phyloP scores from a whole-genome alignment of 2,329 filamentous ascomycete genomes.

The Fusarium sacchari region DNA sequence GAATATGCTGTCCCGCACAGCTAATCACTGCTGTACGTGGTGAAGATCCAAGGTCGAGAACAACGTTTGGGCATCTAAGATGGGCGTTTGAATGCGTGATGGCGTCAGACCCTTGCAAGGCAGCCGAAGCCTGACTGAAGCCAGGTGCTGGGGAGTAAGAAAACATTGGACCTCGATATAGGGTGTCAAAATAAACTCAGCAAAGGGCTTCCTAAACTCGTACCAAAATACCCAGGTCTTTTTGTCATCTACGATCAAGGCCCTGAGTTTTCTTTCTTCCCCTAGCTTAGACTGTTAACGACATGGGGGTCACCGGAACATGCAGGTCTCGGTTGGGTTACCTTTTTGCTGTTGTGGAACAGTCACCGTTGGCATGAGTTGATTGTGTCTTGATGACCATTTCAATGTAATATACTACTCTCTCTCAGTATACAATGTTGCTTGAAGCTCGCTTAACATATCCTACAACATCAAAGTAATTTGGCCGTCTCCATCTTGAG shows the following conservation, averaged over 20 bases:
- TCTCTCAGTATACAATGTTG: not conserved
- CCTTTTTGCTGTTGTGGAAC: not conserved
- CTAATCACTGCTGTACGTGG: constrained; percentile 38
- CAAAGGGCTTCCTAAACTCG: fast-evolving
- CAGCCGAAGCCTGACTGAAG: constrained; percentile 13
- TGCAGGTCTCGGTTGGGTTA: not conserved
- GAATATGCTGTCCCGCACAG: constrained; percentile 27
- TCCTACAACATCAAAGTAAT: not conserved
- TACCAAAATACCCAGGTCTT: fast-evolving
- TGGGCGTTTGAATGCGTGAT: constrained; percentile 40
- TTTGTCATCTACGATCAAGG: not conserved
- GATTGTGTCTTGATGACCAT: not conserved
- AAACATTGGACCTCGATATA: not conserved
- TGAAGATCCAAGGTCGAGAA: constrained; percentile 35
- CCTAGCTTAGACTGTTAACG: constrained; percentile 13
- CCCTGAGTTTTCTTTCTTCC: not conserved
- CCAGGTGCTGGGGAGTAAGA: not conserved
- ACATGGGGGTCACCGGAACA: constrained; percentile 30
- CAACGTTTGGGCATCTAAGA: constrained; percentile 20
- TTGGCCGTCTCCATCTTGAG: not conserved
- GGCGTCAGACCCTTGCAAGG: constrained; percentile 41
- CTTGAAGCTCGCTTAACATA: not conserved
- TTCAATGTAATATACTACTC: not conserved
- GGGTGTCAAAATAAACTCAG: not conserved
- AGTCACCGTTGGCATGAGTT: not conserved